Evolutionary conservation across 352 stramenopile species (phyloP).

Genomic region (Globisporangium irregulare): DNA sequence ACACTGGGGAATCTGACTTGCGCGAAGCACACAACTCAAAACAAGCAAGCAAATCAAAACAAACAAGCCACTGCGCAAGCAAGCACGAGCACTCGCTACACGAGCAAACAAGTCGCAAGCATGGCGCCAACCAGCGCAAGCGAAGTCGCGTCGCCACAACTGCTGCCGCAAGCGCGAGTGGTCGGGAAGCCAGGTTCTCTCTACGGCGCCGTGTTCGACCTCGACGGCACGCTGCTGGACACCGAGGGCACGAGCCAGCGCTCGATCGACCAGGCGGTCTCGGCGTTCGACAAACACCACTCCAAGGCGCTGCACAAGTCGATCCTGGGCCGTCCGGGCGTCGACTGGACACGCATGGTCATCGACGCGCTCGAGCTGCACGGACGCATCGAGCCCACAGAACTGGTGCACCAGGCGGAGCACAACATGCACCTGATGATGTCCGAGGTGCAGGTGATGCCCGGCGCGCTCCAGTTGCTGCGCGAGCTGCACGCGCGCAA

Average conservation of each 20-base stretch:
- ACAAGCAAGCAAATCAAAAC: neutral
- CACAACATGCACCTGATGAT: constrained; percentile 57
- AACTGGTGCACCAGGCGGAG: constrained; percentile 62
- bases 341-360: constrained; percentile 73
- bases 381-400: constrained; percentile 41
- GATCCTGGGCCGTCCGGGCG: constrained; percentile 62
- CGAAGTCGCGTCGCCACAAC: neutral
- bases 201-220: constrained; percentile 71
- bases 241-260: constrained; percentile 70
- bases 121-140: neutral
- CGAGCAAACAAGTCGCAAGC: neutral
- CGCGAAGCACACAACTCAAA: neutral
- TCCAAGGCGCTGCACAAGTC: constrained; percentile 65
- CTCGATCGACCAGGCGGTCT: constrained; percentile 51
- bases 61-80: neutral
- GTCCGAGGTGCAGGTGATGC: constrained; percentile 46
- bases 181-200: neutral
- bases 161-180: neutral
- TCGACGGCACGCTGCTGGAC: constrained; percentile 82
- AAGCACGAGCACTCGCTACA: neutral
- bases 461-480: constrained; percentile 49
- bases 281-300: constrained; percentile 53
- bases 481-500: constrained; percentile 40
- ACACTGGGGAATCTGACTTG: neutral
- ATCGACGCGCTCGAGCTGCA: constrained; percentile 46